Evolutionary conservation across 768 basidiomycete genomes (phyloP).

Genomic region (Jaapia argillacea): DNA sequence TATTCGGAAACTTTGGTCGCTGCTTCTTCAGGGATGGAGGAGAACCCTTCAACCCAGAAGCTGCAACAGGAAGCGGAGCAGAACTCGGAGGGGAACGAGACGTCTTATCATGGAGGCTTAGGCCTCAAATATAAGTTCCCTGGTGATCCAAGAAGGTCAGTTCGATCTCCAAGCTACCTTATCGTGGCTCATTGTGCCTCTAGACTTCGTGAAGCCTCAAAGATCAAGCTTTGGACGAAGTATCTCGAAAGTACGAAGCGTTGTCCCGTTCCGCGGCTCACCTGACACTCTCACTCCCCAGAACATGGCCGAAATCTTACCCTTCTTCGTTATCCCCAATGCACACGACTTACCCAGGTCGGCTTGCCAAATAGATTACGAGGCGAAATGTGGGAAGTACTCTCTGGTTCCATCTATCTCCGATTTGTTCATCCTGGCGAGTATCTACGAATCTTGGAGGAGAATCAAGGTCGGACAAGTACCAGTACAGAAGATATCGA

Average conservation of each 20-base stretch:
- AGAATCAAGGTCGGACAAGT: constrained; percentile 68
- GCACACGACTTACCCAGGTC: constrained; percentile 94
- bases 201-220: constrained; percentile 83
- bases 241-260: constrained; percentile 62
- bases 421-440: constrained; percentile 81
- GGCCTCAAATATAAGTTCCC: constrained; percentile 84
- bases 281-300: constrained; percentile 23
- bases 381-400: constrained; percentile 97
- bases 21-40: constrained; percentile 50
- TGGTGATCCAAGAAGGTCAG: constrained; percentile 85
- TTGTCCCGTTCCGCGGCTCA: not conserved
- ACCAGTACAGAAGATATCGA: constrained; percentile 98
- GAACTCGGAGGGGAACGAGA: constrained; percentile 43
- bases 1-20: constrained; percentile 86
- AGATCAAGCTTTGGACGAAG: constrained; percentile 90
- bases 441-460: constrained; percentile 65
- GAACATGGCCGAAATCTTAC: constrained; percentile 94
- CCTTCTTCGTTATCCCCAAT: constrained; percentile 89
- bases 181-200: not conserved
- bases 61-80: constrained; percentile 67
- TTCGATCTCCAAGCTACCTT: constrained; percentile 4
- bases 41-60: no score
- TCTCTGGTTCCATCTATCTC: constrained; percentile 89
- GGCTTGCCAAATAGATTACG: constrained; percentile 90
- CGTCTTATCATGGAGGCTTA: constrained; percentile 66